Percentiles rank a stretch among this genome's conserved stretches.
phyloP scores from a whole-genome alignment of 805 yeast species.

The Lipomyces lipofer region DNA sequence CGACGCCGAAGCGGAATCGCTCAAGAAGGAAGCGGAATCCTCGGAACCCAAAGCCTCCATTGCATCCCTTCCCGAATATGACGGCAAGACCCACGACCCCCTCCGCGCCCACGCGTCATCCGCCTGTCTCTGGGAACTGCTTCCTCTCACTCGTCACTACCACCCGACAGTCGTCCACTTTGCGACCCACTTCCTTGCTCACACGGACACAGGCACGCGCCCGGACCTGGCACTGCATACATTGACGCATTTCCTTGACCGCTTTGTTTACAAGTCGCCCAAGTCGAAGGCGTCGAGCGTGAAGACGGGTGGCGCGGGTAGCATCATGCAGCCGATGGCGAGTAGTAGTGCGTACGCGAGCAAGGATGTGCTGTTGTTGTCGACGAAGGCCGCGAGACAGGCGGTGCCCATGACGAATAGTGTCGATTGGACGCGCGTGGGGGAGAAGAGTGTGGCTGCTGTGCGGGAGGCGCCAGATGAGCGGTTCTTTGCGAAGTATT shows the following conservation, averaged over 20 bases:
- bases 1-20: constrained; percentile 33
- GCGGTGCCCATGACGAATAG: constrained; percentile 74
- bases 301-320: constrained; percentile 54
- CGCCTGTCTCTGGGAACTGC: constrained; percentile 84
- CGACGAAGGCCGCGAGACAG: constrained; percentile 48
- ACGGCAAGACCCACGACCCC: constrained; percentile 92
- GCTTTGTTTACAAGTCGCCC: constrained; percentile 92
- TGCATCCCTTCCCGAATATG: constrained; percentile 52
- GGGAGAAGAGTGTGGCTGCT: constrained; percentile 50
- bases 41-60: constrained; percentile 19
- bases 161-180: constrained; percentile 90
- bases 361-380: constrained; percentile 37
- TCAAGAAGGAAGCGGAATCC: constrained; percentile 14
- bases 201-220: constrained; percentile 49
- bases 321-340: constrained; percentile 97
- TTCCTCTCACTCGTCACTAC: constrained; percentile 72
- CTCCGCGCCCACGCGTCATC: constrained; percentile 78
- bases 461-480: constrained; percentile 45
- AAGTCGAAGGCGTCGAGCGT: constrained; percentile 71
- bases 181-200: constrained; percentile 62
- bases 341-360: constrained; percentile 28
- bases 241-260: constrained; percentile 85
- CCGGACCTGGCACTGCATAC: constrained; percentile 92
- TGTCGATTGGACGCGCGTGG: constrained; percentile 77
- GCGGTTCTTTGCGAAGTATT: constrained; percentile 52